Conservation (phyloP, 441 rosid genomes). For the Gossypium laxum region DNA sequence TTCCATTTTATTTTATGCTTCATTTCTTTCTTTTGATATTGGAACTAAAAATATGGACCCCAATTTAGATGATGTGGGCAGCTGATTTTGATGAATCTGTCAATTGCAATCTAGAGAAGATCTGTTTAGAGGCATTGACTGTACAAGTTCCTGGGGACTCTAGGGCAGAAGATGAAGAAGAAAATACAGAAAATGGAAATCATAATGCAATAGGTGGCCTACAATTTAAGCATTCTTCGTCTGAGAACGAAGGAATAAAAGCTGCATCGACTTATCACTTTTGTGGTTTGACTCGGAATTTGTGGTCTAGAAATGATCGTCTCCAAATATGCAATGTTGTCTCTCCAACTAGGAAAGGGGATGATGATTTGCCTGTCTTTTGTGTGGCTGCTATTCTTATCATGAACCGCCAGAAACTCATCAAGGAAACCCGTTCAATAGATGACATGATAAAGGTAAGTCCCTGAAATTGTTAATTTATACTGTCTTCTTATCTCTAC, state of each 20-base stretch:
- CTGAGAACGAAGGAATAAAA: conserved; percentile 40
- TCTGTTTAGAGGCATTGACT: conserved; percentile 63
- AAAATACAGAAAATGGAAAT: conserved; percentile 32
- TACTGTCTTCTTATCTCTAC: conserved; percentile 1
- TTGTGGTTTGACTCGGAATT: conserved; percentile 65
- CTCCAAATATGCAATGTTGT: conserved; percentile 39
- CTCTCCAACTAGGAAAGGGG: conserved; percentile 54
- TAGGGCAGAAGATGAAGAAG: conserved; percentile 35
- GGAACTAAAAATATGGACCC: conserved; percentile 6
- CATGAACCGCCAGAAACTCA: conserved; percentile 74
- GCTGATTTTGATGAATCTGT: conserved; percentile 74
- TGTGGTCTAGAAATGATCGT: conserved; percentile 58
- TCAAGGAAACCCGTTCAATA: conserved; percentile 64
- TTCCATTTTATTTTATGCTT: neutral
- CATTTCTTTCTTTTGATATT: neutral
- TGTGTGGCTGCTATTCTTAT: conserved; percentile 83
- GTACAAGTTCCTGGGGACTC: conserved; percentile 42
- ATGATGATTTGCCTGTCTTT: conserved; percentile 69
- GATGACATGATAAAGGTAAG: conserved; percentile 91
- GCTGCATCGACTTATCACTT: conserved; percentile 44
- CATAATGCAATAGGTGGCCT: conserved; percentile 33
- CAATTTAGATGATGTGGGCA: conserved; percentile 93
- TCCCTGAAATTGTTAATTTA: conserved; percentile 6
- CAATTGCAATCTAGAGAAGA: conserved; percentile 43
- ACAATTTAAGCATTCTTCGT: conserved; percentile 31